Base-by-base conservation (phyloP, 495 filamentous ascomycete species). In the Pyronema omphalodes region DNA sequence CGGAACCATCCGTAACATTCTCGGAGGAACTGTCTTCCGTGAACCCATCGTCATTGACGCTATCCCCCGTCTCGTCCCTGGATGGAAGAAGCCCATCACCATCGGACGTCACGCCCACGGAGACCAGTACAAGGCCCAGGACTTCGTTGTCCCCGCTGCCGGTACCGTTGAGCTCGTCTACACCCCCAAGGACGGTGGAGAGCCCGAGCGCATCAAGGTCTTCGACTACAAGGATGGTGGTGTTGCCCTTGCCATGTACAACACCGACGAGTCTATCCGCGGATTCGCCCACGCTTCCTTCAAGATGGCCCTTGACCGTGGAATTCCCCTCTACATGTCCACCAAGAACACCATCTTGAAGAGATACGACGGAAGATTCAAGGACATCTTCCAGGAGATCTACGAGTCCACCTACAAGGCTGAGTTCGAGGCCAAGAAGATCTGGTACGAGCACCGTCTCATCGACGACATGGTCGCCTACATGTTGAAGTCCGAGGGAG, bases 391-490 rank as follows among this genome's bases (percentile, higher is more conserved):
- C 80, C 84, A 98, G 77, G 84, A 93, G 64, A 78, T 96, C 58
- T 98, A 86, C 70, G 85, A 96, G 60, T 76, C 73, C 37, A 73
- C 81, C 63, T 98, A 96, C 75, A 79, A 82, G 74, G 76, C 77
- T 66, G 77, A 83, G 47, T 96, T 96, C 67, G 86, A 94, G 64
- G 82, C 82, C 61, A 83, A 86, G 74, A 74, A 74, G 45, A 94
- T 94, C 71, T 96, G 91, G 91, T 98, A 98, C 67, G 91, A 98
- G 81, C 91, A 98, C 72, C 82, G 91, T 60, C 74, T 98, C 55
- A 96, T 98, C 65, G 91, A 98, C 71, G 91, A 98, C 72, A 98
- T 98, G 91, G 91, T 98, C 54, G 91, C 91, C 47, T 89, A 98
- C 77, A 98, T 98, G 91, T 85, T 98, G 75, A 98, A 98, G 80